Conservation (phyloP, 192 early-diverging fungal species). For the Coemansia sp. region DNA sequence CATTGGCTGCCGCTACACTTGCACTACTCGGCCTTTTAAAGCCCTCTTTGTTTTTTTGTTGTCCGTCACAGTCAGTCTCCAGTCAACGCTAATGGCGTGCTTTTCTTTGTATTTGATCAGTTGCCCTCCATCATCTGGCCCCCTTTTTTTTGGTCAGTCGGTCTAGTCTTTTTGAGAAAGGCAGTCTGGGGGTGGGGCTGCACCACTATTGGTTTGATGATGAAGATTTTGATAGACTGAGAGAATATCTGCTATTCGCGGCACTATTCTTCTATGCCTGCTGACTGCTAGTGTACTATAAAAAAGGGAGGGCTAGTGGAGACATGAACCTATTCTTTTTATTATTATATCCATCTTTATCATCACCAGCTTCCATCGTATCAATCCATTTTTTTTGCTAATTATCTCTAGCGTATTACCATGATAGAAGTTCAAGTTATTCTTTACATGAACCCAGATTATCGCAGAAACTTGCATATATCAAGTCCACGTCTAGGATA, state of each 20-base stretch:
- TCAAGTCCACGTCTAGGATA: neutral
- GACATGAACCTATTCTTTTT: neutral
- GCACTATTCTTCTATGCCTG: neutral
- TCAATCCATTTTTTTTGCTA: neutral
- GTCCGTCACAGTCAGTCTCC: neutral
- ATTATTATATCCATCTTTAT: neutral
- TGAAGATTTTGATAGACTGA: neutral
- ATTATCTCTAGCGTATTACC: neutral
- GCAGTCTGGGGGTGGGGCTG: neutral
- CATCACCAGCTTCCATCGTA: neutral
- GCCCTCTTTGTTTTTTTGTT: neutral
- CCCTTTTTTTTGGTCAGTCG: neutral
- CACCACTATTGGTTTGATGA: too few species aligned
- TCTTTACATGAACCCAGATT: conserved; percentile 1
- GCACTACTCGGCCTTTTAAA: neutral
- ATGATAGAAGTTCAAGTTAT: neutral
- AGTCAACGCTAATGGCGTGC: neutral
- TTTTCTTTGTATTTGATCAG: neutral
- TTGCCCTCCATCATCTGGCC: neutral
- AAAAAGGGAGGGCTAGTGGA: neutral
- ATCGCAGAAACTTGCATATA: neutral
- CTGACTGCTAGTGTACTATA: neutral
- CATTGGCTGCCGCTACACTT: too few species aligned
- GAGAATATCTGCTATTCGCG: neutral
- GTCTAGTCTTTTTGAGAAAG: neutral